Evolutionary conservation across 805 yeast genomes (phyloP).

Genomic region (Candida manassasensis): DNA sequence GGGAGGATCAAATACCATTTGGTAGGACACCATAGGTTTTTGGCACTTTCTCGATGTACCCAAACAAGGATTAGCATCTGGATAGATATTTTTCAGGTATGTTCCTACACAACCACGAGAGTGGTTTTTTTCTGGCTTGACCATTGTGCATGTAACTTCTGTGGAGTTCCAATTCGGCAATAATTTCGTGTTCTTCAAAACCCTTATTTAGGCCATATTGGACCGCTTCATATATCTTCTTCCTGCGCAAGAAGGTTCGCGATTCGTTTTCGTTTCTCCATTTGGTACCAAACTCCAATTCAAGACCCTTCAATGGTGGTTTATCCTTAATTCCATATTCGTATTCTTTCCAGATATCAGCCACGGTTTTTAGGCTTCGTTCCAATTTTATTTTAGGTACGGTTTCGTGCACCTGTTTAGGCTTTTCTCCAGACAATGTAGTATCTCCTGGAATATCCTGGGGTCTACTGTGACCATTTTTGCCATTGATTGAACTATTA

Average conservation of each 20-base stretch:
- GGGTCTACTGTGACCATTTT: too few relatives aligned
- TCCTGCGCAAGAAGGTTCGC: constrained; percentile 49
- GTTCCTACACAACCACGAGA: constrained; percentile 27
- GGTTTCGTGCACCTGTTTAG: too few relatives aligned
- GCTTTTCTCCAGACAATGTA: too few relatives aligned
- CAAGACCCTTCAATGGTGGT: constrained; percentile 48
- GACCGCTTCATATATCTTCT: constrained; percentile 51
- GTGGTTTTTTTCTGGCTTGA: constrained; percentile 27
- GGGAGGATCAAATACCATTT: too few relatives aligned
- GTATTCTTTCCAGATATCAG: constrained; percentile 56
- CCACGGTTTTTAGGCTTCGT: constrained; percentile 31
- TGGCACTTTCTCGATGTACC: too few relatives aligned
- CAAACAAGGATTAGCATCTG: too few relatives aligned
- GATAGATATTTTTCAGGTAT: constrained; percentile 24
- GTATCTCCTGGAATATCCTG: too few relatives aligned
- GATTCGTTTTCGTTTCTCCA: constrained; percentile 56
- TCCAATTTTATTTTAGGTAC: constrained; percentile 22
- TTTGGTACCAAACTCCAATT: constrained; percentile 44
- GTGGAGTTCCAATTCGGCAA: constrained; percentile 43
- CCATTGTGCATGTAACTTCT: constrained; percentile 40
- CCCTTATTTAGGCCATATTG: constrained; percentile 46
- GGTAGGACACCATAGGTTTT: too few relatives aligned
- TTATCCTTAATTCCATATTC: constrained; percentile 47
- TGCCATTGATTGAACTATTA: too few relatives aligned
- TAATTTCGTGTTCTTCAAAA: constrained; percentile 36